phyloP scores from a whole-genome alignment of 2,329 filamentous ascomycete species.

The Aureobasidium uvarum region DNA sequence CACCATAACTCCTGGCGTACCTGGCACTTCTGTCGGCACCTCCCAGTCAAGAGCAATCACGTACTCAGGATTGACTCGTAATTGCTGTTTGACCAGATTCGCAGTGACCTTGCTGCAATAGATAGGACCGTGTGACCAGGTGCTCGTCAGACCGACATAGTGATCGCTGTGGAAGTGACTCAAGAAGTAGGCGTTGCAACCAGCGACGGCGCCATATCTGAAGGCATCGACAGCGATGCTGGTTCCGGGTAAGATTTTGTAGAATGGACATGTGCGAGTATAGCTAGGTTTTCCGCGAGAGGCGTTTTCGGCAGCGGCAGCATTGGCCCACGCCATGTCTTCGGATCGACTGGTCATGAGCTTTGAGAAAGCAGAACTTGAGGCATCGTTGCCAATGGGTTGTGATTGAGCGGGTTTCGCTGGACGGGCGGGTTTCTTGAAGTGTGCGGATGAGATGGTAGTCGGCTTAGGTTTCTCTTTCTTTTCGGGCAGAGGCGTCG shows the following conservation, averaged over 20 bases:
- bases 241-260: conserved; percentile 94
- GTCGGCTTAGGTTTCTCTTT: conserved; percentile 20
- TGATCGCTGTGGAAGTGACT: conserved; percentile 99
- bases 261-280: conserved; percentile 91
- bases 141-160: conserved; percentile 84
- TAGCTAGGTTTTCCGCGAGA: conserved; percentile 83
- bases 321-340: conserved; percentile 83
- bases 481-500: conserved; percentile 55
- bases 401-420: conserved; percentile 78
- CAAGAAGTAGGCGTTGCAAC: conserved; percentile 91
- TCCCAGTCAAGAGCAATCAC: conserved; percentile 86
- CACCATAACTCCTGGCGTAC: conserved; percentile 77
- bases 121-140: conserved; percentile 90
- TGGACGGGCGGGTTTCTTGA: conserved; percentile 63
- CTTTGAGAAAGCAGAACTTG: conserved; percentile 76
- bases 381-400: conserved; percentile 57
- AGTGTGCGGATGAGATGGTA: conserved; percentile 52
- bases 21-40: conserved; percentile 70
- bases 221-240: conserved; percentile 95
- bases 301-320: conserved; percentile 73
- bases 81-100: conserved; percentile 81
- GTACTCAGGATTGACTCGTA: conserved; percentile 82
- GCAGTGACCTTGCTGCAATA: conserved; percentile 94
- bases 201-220: conserved; percentile 87
- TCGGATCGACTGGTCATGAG: conserved; percentile 92